These are phyloP conservation scores for Astrocystis sublimbata DNA, from an alignment of 495 filamentous ascomycete genomes.

Conservation along the genomic window DNA sequence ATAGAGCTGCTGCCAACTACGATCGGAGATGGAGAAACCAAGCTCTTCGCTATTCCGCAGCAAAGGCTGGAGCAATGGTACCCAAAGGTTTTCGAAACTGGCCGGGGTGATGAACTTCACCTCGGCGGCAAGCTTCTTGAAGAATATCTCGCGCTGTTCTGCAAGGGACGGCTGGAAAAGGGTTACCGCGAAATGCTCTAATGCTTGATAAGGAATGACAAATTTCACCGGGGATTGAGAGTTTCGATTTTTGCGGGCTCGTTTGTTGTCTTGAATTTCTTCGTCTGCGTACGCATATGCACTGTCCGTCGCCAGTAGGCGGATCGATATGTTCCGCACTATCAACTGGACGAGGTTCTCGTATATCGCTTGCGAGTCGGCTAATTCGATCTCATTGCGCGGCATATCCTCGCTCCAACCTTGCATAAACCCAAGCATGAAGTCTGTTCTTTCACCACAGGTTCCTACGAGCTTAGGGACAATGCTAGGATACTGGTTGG, in stretches of 20 bases:
- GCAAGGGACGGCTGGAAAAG: neutral
- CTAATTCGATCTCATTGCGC: neutral
- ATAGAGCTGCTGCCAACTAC: constrained; percentile 22
- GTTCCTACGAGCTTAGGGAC: neutral
- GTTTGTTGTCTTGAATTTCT: neutral
- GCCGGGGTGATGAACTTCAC: neutral
- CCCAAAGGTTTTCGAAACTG: neutral
- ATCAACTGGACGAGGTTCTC: neutral
- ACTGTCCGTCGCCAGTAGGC: no score
- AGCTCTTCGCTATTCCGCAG: constrained; percentile 32
- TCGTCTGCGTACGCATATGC: no score
- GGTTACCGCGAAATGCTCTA: neutral
- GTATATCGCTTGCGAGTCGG: neutral
- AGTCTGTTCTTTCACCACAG: neutral
- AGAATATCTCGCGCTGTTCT: neutral
- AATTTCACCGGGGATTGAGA: neutral
- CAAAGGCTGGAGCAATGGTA: neutral
- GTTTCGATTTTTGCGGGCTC: neutral
- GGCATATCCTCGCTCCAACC: neutral
- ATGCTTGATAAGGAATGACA: neutral
- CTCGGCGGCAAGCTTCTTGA: neutral
- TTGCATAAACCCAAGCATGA: neutral
- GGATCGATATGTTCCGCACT: neutral
- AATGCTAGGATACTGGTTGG: neutral
- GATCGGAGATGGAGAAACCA: constrained; percentile 24